These are phyloP conservation scores for Babesia caballi DNA, from an alignment of 169 alveolate genomes.

Conservation along the genomic window DNA sequence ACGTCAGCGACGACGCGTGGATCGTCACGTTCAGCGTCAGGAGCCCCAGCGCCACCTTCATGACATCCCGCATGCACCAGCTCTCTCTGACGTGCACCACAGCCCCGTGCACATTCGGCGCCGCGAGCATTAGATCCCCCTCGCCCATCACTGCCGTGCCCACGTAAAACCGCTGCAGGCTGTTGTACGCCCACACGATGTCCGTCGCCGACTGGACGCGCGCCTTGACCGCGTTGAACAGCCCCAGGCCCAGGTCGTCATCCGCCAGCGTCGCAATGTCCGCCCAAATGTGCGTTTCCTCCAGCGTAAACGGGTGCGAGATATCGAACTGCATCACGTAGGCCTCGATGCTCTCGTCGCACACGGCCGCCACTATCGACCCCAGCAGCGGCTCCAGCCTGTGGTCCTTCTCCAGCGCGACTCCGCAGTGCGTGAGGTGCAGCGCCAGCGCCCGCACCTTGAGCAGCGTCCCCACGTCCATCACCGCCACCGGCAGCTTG, in stretches of 20 bases:
- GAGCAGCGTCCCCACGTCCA: slow-evolving; percentile 15
- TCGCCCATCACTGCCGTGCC: neutral
- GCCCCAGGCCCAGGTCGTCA: neutral
- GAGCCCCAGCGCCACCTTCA: slow-evolving; percentile 2
- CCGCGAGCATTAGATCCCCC: neutral
- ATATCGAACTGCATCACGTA: slow-evolving; percentile 2
- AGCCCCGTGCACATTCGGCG: slow-evolving; percentile 5
- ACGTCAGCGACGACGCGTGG: slow-evolving; percentile 16
- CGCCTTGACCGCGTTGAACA: neutral
- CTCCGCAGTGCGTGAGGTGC: slow-evolving; percentile 12
- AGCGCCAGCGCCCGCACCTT: neutral
- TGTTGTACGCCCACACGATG: slow-evolving; percentile 23
- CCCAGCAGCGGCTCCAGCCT: neutral
- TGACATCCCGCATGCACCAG: slow-evolving; percentile 18
- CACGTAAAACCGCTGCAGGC: slow-evolving; percentile 9
- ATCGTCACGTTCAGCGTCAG: neutral
- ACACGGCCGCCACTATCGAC: neutral
- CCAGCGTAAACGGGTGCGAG: neutral
- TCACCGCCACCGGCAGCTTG: neutral
- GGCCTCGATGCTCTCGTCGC: neutral
- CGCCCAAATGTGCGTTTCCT: slow-evolving; percentile 2
- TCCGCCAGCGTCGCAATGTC: neutral
- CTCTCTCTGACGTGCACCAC: neutral
- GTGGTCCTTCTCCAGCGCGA: neutral
- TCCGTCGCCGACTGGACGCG: slow-evolving; percentile 7